phyloP scores from a whole-genome alignment of 2,329 filamentous ascomycete genomes.

The Elsinoe batatas region DNA sequence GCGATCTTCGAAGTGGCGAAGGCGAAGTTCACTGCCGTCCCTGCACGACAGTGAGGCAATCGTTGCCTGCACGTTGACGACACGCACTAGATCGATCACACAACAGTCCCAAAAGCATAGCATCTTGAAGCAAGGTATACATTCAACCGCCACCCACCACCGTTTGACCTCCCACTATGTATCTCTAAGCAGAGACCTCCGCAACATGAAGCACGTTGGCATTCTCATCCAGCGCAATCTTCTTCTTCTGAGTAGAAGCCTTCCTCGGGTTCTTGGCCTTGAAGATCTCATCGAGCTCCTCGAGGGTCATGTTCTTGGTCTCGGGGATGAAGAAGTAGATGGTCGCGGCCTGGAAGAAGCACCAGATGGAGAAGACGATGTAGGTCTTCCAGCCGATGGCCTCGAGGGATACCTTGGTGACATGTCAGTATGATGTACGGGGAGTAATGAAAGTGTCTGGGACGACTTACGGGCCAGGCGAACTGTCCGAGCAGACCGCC shows the following conservation, averaged over 20 bases:
- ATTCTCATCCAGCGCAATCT: conserved; percentile 21
- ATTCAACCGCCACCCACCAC: no score
- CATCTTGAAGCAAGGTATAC: no score
- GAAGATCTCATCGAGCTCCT: conserved; percentile 20
- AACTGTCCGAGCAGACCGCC: conserved; percentile 35
- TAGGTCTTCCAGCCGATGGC: conserved; percentile 25
- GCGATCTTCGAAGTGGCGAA: no score
- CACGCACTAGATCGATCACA: no score
- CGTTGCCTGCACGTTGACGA: no score
- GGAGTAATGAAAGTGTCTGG: background rate
- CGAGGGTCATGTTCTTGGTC: conserved; percentile 30
- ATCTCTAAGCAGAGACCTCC: conserved; percentile 4
- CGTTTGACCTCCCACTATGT: background rate
- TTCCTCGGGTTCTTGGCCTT: conserved; percentile 22
- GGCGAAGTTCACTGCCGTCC: no score
- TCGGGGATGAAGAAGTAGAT: conserved; percentile 31
- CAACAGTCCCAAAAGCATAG: no score
- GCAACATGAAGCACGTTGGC: conserved; percentile 18
- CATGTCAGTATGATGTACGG: background rate
- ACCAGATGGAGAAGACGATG: conserved; percentile 18
- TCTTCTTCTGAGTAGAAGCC: conserved; percentile 22
- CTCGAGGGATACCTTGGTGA: conserved; percentile 1
- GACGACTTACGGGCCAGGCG: conserved; percentile 19
- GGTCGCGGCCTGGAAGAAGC: conserved; percentile 14
- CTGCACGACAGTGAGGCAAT: no score